These are phyloP conservation scores for Ganoderma leucocontextum DNA, from an alignment of 1,284 basidiomycete genomes.

Conservation along the genomic window DNA sequence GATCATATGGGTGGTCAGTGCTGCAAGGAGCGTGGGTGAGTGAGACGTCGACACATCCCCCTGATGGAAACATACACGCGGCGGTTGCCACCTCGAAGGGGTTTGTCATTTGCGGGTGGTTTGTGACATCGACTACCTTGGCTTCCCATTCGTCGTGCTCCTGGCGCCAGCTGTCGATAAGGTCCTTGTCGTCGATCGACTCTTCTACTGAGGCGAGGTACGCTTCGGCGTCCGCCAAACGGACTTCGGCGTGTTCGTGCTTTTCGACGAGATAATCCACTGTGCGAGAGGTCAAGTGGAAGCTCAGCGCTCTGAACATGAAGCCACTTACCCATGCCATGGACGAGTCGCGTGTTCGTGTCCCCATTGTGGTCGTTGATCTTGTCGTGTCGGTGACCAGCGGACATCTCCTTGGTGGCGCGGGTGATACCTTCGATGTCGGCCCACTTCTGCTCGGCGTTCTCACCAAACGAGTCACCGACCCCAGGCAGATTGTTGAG, in stretches of 20 bases:
- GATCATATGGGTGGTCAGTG: neutral
- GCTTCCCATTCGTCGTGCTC: neutral
- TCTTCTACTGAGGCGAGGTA: neutral
- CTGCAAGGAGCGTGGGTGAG: no score
- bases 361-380: constrained; percentile 3
- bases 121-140: neutral
- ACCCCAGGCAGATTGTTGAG: constrained; percentile 20
- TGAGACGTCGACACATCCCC: no score
- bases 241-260: neutral
- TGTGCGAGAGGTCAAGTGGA: no score
- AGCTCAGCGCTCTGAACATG: no score
- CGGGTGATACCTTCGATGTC: neutral
- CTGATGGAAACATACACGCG: neutral
- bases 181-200: neutral
- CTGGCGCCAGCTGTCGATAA: neutral
- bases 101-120: neutral
- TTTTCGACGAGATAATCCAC: neutral
- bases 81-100: neutral
- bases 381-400: neutral
- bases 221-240: neutral
- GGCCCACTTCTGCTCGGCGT: neutral
- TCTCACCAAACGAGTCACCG: neutral
- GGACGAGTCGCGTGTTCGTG: neutral
- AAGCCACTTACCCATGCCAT: neutral
- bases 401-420: constrained; percentile 4